Evolutionary conservation across 345 rosid species (phyloP).

Genomic region (Populus simonii): DNA sequence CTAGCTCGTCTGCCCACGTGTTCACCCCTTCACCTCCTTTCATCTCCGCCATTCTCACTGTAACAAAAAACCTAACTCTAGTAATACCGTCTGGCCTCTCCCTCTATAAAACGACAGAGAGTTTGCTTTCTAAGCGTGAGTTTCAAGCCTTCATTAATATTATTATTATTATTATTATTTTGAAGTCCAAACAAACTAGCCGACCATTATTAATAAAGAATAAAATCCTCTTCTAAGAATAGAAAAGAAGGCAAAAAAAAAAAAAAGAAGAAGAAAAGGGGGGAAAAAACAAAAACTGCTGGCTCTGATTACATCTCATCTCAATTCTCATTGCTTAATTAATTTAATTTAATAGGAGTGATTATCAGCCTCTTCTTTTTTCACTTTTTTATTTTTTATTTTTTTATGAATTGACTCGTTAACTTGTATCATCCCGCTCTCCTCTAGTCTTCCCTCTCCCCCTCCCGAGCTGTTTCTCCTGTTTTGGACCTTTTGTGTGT

Average conservation of each 20-base stretch:
- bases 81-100: neutral
- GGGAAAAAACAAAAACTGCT: slow-evolving; percentile 25
- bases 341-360: neutral
- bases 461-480: neutral
- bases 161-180: neutral
- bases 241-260: slow-evolving; percentile 6
- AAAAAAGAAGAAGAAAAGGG: slow-evolving; percentile 8
- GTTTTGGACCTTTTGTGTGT: neutral
- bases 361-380: too few species aligned
- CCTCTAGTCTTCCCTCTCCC: neutral
- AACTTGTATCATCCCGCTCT: neutral
- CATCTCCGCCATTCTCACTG: slow-evolving; percentile 58
- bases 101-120: neutral
- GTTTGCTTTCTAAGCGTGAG: slow-evolving; percentile 57
- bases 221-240: slow-evolving; percentile 24
- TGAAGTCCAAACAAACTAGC: slow-evolving; percentile 17
- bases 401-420: slow-evolving; percentile 30
- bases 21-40: slow-evolving; percentile 25
- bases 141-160: slow-evolving; percentile 39
- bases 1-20: slow-evolving; percentile 79
- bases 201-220: slow-evolving; percentile 43
- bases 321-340: neutral
- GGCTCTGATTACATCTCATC: slow-evolving; percentile 33
- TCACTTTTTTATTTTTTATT: neutral
- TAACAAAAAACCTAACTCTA: neutral